Evolutionary conservation across 176 grass and related monocot genomes (phyloP), one percentile per base, ranked within the genome.

Genomic region (Pontederia paniculata): DNA sequence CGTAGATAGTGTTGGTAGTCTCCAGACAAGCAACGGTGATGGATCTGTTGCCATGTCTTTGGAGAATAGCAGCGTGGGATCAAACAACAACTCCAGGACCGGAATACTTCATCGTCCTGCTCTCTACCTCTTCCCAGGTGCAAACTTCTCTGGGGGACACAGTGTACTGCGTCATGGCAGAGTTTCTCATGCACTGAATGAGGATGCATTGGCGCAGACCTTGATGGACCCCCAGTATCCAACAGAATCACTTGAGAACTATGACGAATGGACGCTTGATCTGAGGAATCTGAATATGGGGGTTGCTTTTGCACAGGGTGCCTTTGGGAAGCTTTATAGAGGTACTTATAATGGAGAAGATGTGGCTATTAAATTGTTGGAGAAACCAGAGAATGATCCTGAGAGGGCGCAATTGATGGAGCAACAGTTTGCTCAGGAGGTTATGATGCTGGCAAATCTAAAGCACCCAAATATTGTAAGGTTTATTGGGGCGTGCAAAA

Each of bases 371-470:
- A 90, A 90, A 77, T 72, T 90, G 62, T 62, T 85, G 67, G 86
- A 90, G 63, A 78, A 70, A 47, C 86, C 86, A 6, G 81, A 90
- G 62, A 76, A 72, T 58, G 81, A 90, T 44, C 81, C 75, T 0
- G 63, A 53, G 23, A 75, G 73, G 16, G 86, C 78, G 21, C 78
- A 73, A 42, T 52, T 90, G 70, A 53, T 90, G 49, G 86, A 90
- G 45, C 86, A 85, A 50, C 86, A 90, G n/a, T 90, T 85, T 50
- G 86, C 72, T 20, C 86, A 90, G 37, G 86, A 90, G 63, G 86
- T 90, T 45, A 82, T 76, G 71, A 90, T 90, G 86, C 82, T 90
- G 50, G 78, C 86, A 20, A 85, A 72, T 1, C 58, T 90, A 22
- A 90, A 66, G 62, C 86, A 90, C 49, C 67, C 74, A 45, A 90